phyloP scores from a whole-genome alignment of 371 early-diverging fungal species.

The Mucor ambiguus region DNA sequence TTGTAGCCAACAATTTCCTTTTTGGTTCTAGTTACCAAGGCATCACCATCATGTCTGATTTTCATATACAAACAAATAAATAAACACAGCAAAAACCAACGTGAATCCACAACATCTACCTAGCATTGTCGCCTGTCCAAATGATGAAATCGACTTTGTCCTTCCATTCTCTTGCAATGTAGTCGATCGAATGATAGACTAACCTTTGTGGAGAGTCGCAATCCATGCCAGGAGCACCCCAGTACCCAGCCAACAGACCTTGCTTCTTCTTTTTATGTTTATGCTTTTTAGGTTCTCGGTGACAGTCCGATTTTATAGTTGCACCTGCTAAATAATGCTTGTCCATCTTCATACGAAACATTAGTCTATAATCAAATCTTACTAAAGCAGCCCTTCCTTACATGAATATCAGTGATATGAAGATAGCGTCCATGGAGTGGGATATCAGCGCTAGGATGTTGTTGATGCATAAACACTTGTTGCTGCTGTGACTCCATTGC shows the following conservation, averaged over 20 bases:
- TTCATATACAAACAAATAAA: background rate
- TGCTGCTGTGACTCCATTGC: constrained; percentile 9
- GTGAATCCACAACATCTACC: constrained; percentile 33
- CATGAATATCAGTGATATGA: constrained; percentile 78
- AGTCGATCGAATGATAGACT: constrained; percentile 63
- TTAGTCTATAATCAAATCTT: background rate
- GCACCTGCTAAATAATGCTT: constrained; percentile 56
- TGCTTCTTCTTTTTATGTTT: constrained; percentile 23
- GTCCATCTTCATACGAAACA: constrained; percentile 38
- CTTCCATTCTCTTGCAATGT: constrained; percentile 55
- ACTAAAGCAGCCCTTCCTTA: constrained; percentile 17
- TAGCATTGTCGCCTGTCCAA: constrained; percentile 79
- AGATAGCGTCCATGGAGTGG: constrained; percentile 49
- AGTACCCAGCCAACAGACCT: constrained; percentile 44
- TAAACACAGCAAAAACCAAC: background rate
- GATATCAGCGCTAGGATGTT: background rate
- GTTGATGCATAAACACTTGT: constrained; percentile 14
- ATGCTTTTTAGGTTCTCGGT: constrained; percentile 35
- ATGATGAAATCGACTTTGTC: constrained; percentile 69
- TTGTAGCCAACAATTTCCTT: constrained; percentile 63
- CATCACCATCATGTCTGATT: constrained; percentile 72
- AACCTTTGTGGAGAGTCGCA: constrained; percentile 71
- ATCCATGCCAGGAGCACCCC: constrained; percentile 62
- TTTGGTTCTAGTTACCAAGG: constrained; percentile 58
- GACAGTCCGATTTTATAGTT: constrained; percentile 61